Percentiles rank a stretch among this genome's conserved stretches.
phyloP scores from a whole-genome alignment of 1,139 yeast genomes.

The Candida dubliniensis region DNA sequence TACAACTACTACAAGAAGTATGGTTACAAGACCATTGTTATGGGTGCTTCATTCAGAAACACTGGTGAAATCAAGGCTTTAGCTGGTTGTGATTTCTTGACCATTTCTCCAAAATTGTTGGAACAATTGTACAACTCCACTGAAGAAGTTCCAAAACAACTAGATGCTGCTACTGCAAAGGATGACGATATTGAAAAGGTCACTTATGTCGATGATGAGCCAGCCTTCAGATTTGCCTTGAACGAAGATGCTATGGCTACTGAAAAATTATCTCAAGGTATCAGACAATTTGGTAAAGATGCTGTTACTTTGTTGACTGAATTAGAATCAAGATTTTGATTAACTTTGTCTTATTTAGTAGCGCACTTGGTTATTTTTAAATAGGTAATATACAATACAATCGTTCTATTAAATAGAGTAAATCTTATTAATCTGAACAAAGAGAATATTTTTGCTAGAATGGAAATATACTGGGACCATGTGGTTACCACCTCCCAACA shows the following conservation, averaged over 20 bases:
- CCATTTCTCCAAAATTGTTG: conserved; percentile 91
- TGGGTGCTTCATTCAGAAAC: conserved; percentile 99
- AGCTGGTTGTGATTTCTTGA: conserved; percentile 96
- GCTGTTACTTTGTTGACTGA: conserved; percentile 78
- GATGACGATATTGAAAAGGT: conserved; percentile 65
- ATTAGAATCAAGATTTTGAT: conserved; percentile 69
- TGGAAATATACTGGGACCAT: too few species aligned
- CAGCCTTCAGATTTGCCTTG: conserved; percentile 84
- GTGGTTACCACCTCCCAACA: too few species aligned
- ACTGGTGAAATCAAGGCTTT: conserved; percentile 92
- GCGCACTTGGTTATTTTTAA: too few species aligned
- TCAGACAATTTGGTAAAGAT: conserved; percentile 95
- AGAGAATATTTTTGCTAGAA: too few species aligned
- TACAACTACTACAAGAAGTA: conserved; percentile 98
- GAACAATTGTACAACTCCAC: conserved; percentile 83
- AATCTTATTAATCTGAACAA: too few species aligned
- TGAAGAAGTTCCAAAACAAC: conserved; percentile 76
- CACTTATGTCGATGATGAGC: conserved; percentile 79
- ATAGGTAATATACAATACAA: too few species aligned
- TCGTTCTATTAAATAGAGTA: too few species aligned
- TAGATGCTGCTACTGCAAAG: conserved; percentile 61
- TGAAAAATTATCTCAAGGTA: conserved; percentile 97
- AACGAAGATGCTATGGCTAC: conserved; percentile 99
- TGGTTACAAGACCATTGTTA: conserved; percentile 95
- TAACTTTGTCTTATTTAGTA: too few species aligned